Conservation (phyloP, 768 basidiomycete genomes). For the Boletus barrowsii region DNA sequence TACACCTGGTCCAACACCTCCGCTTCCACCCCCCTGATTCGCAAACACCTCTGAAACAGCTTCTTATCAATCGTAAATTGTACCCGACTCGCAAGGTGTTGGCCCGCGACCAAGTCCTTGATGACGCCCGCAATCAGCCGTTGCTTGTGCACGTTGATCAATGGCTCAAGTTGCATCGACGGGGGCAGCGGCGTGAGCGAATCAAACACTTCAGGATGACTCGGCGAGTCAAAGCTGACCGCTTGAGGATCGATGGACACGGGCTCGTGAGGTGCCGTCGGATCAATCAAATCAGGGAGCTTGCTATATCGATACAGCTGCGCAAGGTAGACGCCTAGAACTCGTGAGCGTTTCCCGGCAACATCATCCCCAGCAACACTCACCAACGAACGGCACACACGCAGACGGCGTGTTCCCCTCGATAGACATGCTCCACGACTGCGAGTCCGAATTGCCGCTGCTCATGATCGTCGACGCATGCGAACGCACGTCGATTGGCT, state of each 20-base stretch:
- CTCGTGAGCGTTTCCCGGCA: not conserved
- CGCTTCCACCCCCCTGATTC: constrained; percentile 61
- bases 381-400: constrained; percentile 85
- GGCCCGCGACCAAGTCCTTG: constrained; percentile 76
- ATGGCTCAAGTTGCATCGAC: constrained; percentile 77
- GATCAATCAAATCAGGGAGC: constrained; percentile 80
- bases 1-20: constrained; percentile 51
- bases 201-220: constrained; percentile 77
- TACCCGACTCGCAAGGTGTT: constrained; percentile 74
- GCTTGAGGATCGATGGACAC: constrained; percentile 63
- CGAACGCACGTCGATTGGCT: constrained; percentile 52
- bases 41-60: constrained; percentile 71
- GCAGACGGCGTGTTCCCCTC: constrained; percentile 47
- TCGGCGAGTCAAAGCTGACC: constrained; percentile 62
- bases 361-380: constrained; percentile 17
- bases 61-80: constrained; percentile 71
- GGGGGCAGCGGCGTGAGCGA: constrained; percentile 67
- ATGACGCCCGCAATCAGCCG: constrained; percentile 77
- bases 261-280: constrained; percentile 68
- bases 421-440: constrained; percentile 36
- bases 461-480: constrained; percentile 55
- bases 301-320: constrained; percentile 62
- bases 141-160: constrained; percentile 90
- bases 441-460: constrained; percentile 40
- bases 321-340: constrained; percentile 70